Evolutionary conservation across 1,284 basidiomycete genomes (phyloP), one percentile per base, ranked within the genome.

Genomic region (Cryptococcus sp.): DNA sequence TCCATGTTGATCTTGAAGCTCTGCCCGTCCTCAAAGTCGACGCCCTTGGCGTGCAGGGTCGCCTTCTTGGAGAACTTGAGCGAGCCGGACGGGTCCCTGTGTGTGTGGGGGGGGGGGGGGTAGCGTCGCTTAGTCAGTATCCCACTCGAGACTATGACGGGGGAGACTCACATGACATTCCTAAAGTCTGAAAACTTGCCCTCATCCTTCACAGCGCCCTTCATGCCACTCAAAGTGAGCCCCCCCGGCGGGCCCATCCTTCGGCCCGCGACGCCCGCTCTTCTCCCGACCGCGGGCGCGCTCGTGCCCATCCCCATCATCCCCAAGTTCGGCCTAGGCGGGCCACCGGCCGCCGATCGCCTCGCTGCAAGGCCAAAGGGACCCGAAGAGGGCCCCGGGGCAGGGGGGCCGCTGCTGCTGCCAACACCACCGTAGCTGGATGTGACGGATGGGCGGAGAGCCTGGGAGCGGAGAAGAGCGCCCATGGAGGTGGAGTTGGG

Each of bases 1-100:
- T 87, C 85, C 91, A 97, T 97, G 76, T 95, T 96, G 80, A 98
- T 97, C 59, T 86, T 83, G 78, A 94, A 97, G 15, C 89, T 91
- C 36, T 89, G 85, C 33, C 95, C 96, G 66, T 88, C 93, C 23
- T 87, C 87, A 74, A 98, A 98, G 70, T 98, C 89, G 67, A 98
- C 95, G 53, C 95, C 96, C 16, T 87, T 82, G 0, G 92, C 87
- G 72, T 97, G 91, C 16, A 98, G 75, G 37, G 98, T 84, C 1
- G 96, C 96, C 75, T 98, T 98, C 57, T 89, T 90, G 42, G 83
- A 84, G 73, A 98, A 98, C 71, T 91, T 93, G 68, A 98, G 86
- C 1, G 87, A 86, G 18, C 95, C 95, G 1, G 89, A 92, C 0
- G 94, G 92, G 79, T 98, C 95, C 60, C 90, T 92, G 28, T 7